Conservation (phyloP, 129 eudicot species). For the Rutidosis leptorrhynchoides region DNA sequence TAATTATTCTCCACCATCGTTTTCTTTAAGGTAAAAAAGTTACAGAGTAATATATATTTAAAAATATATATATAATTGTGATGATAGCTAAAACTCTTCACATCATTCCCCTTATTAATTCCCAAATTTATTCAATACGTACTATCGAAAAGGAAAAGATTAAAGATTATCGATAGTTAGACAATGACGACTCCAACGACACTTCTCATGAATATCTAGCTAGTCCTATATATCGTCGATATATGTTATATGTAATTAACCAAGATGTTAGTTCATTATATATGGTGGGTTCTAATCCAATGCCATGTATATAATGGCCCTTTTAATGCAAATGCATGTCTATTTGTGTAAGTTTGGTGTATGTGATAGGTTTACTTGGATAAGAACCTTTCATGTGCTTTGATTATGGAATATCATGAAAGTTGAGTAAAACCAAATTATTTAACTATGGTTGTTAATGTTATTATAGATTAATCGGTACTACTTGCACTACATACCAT, state of each 20-base stretch:
- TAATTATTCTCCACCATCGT: constrained; percentile 33
- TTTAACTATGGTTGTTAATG: constrained; percentile 16
- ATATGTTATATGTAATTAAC: neutral
- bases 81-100: constrained; percentile 23
- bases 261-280: neutral
- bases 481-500: no score
- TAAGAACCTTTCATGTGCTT: constrained; percentile 35
- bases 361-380: constrained; percentile 31
- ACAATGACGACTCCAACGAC: neutral
- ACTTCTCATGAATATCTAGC: neutral
- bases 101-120: constrained; percentile 22
- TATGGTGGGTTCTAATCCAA: neutral
- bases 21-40: constrained; percentile 14
- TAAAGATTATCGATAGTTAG: neutral
- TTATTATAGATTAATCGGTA: no score
- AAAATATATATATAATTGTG: neutral
- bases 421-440: constrained; percentile 20
- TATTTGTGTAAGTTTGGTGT: constrained; percentile 28
- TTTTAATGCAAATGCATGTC: constrained; percentile 12
- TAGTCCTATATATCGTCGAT: neutral
- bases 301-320: neutral
- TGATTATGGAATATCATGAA: constrained; percentile 23
- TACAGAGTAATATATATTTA: neutral
- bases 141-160: neutral
- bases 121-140: neutral